These are phyloP conservation scores for Puccinia triticina DNA, from an alignment of 1,284 basidiomycete species.

Conservation along the genomic window DNA sequence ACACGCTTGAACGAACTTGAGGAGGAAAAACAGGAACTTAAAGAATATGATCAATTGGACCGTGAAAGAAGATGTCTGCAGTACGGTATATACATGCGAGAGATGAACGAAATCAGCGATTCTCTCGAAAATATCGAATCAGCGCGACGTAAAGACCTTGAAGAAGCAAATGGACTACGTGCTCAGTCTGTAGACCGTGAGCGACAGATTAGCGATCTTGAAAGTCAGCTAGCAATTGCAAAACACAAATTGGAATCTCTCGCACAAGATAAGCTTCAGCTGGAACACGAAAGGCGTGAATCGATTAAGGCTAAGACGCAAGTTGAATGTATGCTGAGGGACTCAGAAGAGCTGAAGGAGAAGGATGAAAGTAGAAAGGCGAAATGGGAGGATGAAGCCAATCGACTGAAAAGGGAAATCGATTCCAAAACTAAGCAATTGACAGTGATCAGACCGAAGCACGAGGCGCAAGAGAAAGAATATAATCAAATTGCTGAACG, in stretches of 20 bases:
- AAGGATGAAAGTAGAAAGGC: conserved; percentile 24
- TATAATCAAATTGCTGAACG: conserved; percentile 55
- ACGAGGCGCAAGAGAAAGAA: conserved; percentile 40
- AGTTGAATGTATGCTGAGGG: conserved; percentile 46
- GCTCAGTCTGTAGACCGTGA: conserved; percentile 35
- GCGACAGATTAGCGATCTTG: conserved; percentile 38
- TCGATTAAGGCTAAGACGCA: conserved; percentile 35
- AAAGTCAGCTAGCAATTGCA: conserved; percentile 26
- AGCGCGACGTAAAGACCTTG: conserved; percentile 52
- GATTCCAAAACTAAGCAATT: conserved; percentile 30
- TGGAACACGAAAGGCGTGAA: conserved; percentile 44
- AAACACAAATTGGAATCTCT: conserved; percentile 41
- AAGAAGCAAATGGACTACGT: conserved; percentile 26
- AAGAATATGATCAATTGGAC: conserved; percentile 94
- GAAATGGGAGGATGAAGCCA: conserved; percentile 20
- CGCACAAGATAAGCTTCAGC: conserved; percentile 26
- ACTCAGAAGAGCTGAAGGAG: conserved; percentile 41
- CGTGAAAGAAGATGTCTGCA: conserved; percentile 91
- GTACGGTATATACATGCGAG: conserved; percentile 67
- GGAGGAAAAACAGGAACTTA: conserved; percentile 95
- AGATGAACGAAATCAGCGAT: conserved; percentile 53
- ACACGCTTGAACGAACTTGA: conserved; percentile 86
- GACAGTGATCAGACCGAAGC: conserved; percentile 26
- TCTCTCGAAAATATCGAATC: conserved; percentile 53
- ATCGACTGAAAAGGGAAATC: conserved; percentile 32